A percentile compares a stretch with the other conserved stretches of the same genome.
Evolutionary conservation across 805 yeast species (phyloP).

Genomic region (Yarrowia divulgata): DNA sequence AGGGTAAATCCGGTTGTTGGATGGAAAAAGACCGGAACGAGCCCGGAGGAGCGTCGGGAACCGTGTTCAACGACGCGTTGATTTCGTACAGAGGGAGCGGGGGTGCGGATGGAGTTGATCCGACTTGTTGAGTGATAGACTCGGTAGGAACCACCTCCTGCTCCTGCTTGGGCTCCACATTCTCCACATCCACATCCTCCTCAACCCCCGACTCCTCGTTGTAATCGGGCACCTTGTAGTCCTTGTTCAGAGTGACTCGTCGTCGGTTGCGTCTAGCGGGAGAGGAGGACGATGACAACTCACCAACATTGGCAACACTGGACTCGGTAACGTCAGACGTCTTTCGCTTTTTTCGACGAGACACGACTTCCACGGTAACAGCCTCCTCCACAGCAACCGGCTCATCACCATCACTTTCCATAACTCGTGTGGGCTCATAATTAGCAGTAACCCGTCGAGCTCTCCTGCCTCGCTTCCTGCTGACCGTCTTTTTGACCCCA

Average conservation of each 20-base stretch:
- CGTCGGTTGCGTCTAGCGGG: not conserved
- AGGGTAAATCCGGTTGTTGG: not conserved
- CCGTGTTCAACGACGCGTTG: not conserved
- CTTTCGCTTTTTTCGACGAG: not conserved
- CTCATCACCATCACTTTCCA: not conserved
- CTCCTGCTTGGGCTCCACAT: no score
- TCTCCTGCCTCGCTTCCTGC: not conserved
- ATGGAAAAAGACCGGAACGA: conserved; percentile 5
- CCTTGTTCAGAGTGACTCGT: conserved; percentile 17
- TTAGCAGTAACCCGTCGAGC: conserved; percentile 4
- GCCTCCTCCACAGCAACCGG: not conserved
- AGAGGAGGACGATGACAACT: not conserved
- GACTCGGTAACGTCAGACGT: no score
- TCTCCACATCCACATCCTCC: no score
- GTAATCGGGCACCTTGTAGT: conserved; percentile 1
- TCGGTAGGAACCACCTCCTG: no score
- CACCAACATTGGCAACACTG: no score
- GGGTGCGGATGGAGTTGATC: no score
- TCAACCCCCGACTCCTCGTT: not conserved
- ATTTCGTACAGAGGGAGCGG: not conserved
- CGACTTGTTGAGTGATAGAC: not conserved
- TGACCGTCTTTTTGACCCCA: not conserved
- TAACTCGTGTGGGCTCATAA: not conserved
- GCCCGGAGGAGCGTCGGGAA: conserved; percentile 7
- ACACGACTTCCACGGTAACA: no score